A percentile compares a stretch with the other conserved stretches of the same genome.
Conservation (phyloP, 768 basidiomycete genomes). For the Macrolepiota fuliginosa region DNA sequence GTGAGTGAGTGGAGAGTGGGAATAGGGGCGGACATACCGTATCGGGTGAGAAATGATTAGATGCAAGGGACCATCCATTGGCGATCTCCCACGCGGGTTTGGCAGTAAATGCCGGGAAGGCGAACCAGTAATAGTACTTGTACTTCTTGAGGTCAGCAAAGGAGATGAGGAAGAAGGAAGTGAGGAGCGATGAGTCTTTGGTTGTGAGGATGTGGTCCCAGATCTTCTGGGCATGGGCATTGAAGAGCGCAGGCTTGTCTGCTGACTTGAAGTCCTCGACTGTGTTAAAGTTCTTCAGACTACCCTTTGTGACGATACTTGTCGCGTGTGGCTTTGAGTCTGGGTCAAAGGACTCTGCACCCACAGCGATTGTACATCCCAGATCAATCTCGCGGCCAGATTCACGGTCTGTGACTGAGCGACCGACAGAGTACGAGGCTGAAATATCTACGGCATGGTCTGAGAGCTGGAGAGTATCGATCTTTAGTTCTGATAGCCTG, state of each 20-base stretch:
- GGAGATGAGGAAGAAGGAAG: constrained; percentile 84
- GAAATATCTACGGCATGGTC: constrained; percentile 63
- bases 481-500: constrained; percentile 82
- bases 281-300: constrained; percentile 94
- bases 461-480: constrained; percentile 84
- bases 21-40: constrained; percentile 30
- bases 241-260: constrained; percentile 87
- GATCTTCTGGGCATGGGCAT: constrained; percentile 68
- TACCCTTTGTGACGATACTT: constrained; percentile 50
- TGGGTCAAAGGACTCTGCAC: constrained; percentile 60
- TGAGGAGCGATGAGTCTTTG: constrained; percentile 56
- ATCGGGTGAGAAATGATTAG: constrained; percentile 38
- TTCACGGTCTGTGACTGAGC: constrained; percentile 72
- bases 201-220: constrained; percentile 59
- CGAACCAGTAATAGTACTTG: constrained; percentile 98
- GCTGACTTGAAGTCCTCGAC: constrained; percentile 93
- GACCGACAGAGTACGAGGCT: constrained; percentile 70
- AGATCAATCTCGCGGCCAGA: constrained; percentile 73
- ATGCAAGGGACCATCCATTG: constrained; percentile 57
- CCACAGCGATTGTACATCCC: constrained; percentile 63
- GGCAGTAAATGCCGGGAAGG: constrained; percentile 87
- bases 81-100: constrained; percentile 90
- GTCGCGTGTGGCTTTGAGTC: neutral
- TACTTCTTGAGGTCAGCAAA: constrained; percentile 99
- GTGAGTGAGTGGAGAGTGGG: neutral